Percentiles rank a stretch among this genome's conserved stretches.
These are phyloP conservation scores for Trypanosoma mega DNA, from an alignment of 208 protist genomes.

Conservation along the genomic window DNA sequence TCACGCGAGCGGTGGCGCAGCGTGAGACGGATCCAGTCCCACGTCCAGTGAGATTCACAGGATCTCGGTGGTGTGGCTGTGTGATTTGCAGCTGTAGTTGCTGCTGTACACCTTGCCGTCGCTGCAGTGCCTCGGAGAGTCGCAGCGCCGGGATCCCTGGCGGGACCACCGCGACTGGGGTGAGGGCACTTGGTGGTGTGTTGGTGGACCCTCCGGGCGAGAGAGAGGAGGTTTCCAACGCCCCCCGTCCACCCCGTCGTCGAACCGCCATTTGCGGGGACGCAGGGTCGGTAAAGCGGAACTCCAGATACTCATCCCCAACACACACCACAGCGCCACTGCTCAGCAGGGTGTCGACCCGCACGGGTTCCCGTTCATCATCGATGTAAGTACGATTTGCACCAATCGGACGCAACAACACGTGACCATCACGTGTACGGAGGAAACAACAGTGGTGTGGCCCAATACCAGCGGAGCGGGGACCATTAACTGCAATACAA, in stretches of 20 bases:
- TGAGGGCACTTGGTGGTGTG: not conserved
- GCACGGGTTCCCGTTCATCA: slow-evolving; percentile 23
- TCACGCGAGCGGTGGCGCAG: slow-evolving; percentile 1
- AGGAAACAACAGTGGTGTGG: slow-evolving; percentile 29
- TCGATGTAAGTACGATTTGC: slow-evolving; percentile 41
- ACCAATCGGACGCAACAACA: slow-evolving; percentile 26
- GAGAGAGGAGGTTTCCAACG: not conserved
- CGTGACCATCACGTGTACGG: slow-evolving; percentile 10
- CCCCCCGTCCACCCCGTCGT: slow-evolving; percentile 7
- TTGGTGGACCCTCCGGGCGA: slow-evolving; percentile 3
- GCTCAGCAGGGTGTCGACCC: slow-evolving; percentile 26
- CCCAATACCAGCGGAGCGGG: slow-evolving; percentile 11
- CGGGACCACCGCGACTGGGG: not conserved
- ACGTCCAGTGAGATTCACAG: not conserved
- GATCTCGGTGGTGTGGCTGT: not conserved
- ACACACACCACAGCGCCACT: slow-evolving; percentile 67
- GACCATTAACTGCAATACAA: slow-evolving; percentile 25
- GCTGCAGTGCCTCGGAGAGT: slow-evolving; percentile 23
- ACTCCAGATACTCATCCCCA: slow-evolving; percentile 44
- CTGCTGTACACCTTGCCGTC: not conserved
- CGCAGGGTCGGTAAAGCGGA: slow-evolving; percentile 69
- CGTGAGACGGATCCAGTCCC: not conserved
- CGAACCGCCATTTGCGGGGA: slow-evolving; percentile 15
- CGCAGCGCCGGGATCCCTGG: slow-evolving; percentile 19
- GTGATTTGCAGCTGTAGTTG: too few species aligned